Evolutionary conservation across 2,329 filamentous ascomycete species (phyloP), one percentile per base, ranked within the genome.

Genomic region (Neonectria neomacrospora): DNA sequence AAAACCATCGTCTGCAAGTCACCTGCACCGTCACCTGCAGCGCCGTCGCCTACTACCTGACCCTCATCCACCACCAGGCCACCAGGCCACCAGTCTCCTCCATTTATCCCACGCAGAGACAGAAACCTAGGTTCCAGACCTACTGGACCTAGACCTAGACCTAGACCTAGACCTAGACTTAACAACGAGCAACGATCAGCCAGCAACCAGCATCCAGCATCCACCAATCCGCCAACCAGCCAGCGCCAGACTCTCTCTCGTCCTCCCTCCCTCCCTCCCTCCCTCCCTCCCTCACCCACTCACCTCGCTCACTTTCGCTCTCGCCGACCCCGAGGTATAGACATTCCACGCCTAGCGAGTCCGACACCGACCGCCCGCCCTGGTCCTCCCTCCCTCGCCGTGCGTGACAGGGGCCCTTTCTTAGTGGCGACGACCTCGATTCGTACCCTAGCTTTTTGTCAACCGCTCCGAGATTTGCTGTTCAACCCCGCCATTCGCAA

Each of bases 391-490:
- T 39, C 34, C 51, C 54, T 58, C 41, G 63, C 53, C 53, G 41
- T 50, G 14, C 16, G 50, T 66, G 52, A 67, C 50, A 70, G 44
- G 45, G 44, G 48, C 52, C 34, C 39, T 20, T 56, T 58, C 39
- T 65, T 56, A 58, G 63, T 53, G 55, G 58, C 56, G 54, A 61
- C 62, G 50, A 51, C 61, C 54, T 65, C 55, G 45, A 66, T 63
- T 53, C 64, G 44, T 54, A 58, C 54, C 53, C 51, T 57, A 48
- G 60, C 58, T 57, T 64, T 62, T 55, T 54, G 61, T 64, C 62
- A 61, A 62, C 60, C 63, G 54, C 63, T 71, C 70, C 61, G 61
- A 71, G 67, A 73, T 73, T 73, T 73, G 61, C 55, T 65, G 45
- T 61, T 68, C 64, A 61, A 72, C 71, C 71, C 71, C 68, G 67